These are phyloP conservation scores for Cadophora gregata DNA, from an alignment of 2,329 filamentous ascomycete genomes.

Conservation along the genomic window DNA sequence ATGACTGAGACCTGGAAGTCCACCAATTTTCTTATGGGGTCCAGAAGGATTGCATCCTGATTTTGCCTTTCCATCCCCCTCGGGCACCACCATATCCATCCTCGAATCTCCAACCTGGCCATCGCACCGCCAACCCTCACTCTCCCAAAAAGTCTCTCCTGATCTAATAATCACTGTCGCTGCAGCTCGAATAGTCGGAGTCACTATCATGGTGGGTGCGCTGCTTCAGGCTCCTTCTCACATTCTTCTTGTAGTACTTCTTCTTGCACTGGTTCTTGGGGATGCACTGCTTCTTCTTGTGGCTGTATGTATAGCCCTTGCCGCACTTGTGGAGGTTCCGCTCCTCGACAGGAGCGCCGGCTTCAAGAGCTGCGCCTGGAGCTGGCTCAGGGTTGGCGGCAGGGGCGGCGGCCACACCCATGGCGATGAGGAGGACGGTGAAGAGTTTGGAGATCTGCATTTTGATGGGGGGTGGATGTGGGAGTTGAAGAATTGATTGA, in stretches of 20 bases:
- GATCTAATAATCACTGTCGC: neutral
- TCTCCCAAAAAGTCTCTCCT: too few species aligned
- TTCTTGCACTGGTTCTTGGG: conserved; percentile 1
- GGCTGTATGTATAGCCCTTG: neutral
- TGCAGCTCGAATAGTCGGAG: neutral
- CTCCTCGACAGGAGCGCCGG: neutral
- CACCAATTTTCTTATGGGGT: neutral
- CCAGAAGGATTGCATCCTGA: neutral
- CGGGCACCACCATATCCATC: neutral
- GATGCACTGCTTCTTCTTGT: conserved; percentile 9
- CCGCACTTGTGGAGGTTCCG: neutral
- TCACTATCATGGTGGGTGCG: neutral
- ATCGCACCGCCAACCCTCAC: too few species aligned
- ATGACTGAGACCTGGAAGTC: too few species aligned
- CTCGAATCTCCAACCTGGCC: neutral
- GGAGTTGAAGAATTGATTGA: neutral
- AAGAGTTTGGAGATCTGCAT: neutral
- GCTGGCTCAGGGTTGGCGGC: neutral
- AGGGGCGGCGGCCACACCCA: neutral
- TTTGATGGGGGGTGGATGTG: neutral
- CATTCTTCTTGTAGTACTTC: conserved; percentile 5
- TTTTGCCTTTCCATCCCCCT: neutral
- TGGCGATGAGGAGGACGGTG: neutral
- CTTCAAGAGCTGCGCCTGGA: neutral
- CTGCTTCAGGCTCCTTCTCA: neutral